Conservation (phyloP, 2,329 filamentous ascomycete genomes). For the Cercospora brassicicola region DNA sequence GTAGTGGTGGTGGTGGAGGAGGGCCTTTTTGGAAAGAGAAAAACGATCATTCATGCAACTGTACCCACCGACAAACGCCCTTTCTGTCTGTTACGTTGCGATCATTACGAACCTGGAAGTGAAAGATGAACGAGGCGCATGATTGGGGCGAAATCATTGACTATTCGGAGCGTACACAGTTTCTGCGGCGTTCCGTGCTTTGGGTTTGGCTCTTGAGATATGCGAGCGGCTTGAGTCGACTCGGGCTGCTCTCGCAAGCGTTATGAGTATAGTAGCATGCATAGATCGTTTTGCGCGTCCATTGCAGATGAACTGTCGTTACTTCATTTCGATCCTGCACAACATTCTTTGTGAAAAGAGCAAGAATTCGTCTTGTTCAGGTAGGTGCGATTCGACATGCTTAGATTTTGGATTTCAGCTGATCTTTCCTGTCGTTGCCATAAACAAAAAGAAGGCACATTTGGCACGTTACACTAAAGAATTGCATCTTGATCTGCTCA, state of each 20-base stretch:
- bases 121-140: background rate
- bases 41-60: conserved; percentile 2
- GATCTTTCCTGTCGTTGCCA: background rate
- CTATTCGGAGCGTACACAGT: background rate
- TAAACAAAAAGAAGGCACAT: background rate
- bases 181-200: background rate
- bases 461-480: background rate
- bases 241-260: background rate
- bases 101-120: background rate
- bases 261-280: background rate
- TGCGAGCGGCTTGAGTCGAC: background rate
- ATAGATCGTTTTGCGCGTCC: background rate
- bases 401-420: background rate
- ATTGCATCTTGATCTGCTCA: background rate
- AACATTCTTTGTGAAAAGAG: too few relatives aligned
- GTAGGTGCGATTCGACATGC: background rate
- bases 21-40: conserved; percentile 1
- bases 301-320: conserved; percentile 1
- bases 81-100: background rate
- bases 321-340: background rate
- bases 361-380: background rate
- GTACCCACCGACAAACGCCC: background rate
- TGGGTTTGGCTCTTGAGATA: background rate
- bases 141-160: background rate
- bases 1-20: background rate